A percentile compares a stretch with the other conserved stretches of the same genome.
These are phyloP conservation scores for Cicer pinnatifidum DNA, from an alignment of 306 rosid species.

Conservation along the genomic window DNA sequence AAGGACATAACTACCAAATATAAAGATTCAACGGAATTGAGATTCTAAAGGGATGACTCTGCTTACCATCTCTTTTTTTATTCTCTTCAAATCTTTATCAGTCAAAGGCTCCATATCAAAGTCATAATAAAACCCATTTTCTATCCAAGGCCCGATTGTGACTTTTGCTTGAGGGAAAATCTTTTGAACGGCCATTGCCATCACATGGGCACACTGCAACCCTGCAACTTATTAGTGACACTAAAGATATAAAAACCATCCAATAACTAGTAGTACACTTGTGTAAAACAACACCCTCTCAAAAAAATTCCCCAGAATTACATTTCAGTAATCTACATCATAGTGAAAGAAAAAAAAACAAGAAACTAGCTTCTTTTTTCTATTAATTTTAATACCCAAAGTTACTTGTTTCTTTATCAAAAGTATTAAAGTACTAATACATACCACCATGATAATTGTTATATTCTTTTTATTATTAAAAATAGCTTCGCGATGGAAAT, in stretches of 20 bases:
- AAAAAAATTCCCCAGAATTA: neutral
- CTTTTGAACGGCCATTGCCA: constrained; percentile 99
- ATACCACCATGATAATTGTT: neutral
- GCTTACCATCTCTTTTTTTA: constrained; percentile 94
- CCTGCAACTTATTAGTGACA: constrained; percentile 39
- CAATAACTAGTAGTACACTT: neutral
- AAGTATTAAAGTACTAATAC: neutral
- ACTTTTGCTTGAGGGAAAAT: constrained; percentile 92
- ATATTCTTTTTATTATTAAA: neutral
- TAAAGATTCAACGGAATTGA: constrained; percentile 27
- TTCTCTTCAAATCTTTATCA: constrained; percentile 85
- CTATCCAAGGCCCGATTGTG: constrained; percentile 98
- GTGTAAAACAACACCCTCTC: neutral
- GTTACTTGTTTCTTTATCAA: constrained; percentile 11
- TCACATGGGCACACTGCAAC: constrained; percentile 92
- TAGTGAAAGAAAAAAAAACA: neutral
- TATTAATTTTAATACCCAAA: neutral
- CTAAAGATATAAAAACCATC: constrained; percentile 24
- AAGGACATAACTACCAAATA: constrained; percentile 11
- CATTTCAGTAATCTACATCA: neutral
- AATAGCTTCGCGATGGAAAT: neutral
- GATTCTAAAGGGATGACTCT: constrained; percentile 10
- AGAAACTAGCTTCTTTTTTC: neutral
- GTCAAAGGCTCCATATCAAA: constrained; percentile 85
- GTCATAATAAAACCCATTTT: constrained; percentile 93